Evolutionary conservation across 441 rosid species (phyloP), one percentile per base, ranked within the genome.

Genomic region (Pelargonium cotyledonis): DNA sequence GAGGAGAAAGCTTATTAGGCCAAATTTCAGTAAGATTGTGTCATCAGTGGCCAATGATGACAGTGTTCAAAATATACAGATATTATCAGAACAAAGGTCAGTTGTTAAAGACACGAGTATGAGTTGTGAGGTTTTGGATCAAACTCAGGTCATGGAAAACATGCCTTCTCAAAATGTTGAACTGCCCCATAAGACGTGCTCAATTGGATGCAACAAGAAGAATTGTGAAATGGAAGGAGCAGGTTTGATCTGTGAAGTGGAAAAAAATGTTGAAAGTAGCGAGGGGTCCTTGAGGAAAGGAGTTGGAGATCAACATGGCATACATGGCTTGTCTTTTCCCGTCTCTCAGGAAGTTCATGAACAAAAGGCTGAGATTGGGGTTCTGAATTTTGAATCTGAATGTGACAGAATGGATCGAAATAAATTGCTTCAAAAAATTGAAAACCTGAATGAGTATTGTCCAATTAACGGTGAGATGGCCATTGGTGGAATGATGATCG

Each of bases 1-100:
- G 78, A 83, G 73, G 80, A 83, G 89, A 78, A 89, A 78, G 86
- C 61, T 89, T 72, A 53, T 80, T 70, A 79, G 92, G 76, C 90
- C 89, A 61, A 75, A 81, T 43, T 85, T 89, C 68, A 35, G 43
- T 26, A 72, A 58, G 73, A 75, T 66, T 31, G 69, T 64, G 73
- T 70, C 72, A 21, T 65, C 73, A 70, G 72, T 6, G 19, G 38
- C 26, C 38, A 41, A 49, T 47, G 46, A 11, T 35, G 19, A 60
- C n/a, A 19, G 49, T 65, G 10, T 16, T 18, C 47, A 73, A 41
- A 65, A 11, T 58, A 18, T 23, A 49, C 21, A 16, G 26, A 43
- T 26, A 19, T 47, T 68, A 47, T 57, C 43, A 4, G 21, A 41
- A 67, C 66, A 47, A 63, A 18, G 66, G 65, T 67, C 72, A 1